Percentiles rank a stretch among this genome's conserved stretches.
phyloP scores from a whole-genome alignment of 2,329 filamentous ascomycete genomes.

The Talaromyces sp. region DNA sequence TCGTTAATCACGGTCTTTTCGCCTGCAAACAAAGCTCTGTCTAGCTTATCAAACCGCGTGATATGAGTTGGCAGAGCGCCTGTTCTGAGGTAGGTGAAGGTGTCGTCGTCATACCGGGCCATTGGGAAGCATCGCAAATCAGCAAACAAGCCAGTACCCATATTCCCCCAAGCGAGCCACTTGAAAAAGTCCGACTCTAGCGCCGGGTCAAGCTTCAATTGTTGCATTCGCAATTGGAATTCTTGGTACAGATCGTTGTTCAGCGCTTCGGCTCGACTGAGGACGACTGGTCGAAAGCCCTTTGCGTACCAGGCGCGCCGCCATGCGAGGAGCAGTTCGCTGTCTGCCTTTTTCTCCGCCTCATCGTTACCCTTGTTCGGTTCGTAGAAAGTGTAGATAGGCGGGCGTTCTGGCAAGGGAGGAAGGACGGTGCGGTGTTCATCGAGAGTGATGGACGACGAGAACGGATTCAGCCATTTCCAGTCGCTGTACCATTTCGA shows the following conservation, averaged over 20 bases:
- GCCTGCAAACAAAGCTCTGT: conserved; percentile 68
- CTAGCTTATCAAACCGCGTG: conserved; percentile 63
- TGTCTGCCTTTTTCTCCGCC: conserved; percentile 65
- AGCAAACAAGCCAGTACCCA: conserved; percentile 76
- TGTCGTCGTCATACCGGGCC: conserved; percentile 65
- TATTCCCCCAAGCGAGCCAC: conserved; percentile 90
- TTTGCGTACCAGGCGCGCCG: conserved; percentile 92
- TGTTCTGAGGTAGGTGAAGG: conserved; percentile 67
- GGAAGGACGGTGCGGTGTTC: conserved; percentile 80
- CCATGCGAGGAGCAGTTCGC: conserved; percentile 78
- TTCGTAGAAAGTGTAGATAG: conserved; percentile 91
- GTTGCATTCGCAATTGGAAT: conserved; percentile 47
- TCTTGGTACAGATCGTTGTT: conserved; percentile 73
- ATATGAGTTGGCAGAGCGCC: conserved; percentile 71
- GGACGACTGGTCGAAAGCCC: conserved; percentile 78
- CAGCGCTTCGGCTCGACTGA: conserved; percentile 74
- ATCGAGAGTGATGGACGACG: conserved; percentile 71
- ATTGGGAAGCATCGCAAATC: conserved; percentile 82
- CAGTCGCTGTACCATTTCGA: conserved; percentile 83
- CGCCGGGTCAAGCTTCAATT: conserved; percentile 50
- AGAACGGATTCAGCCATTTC: conserved; percentile 89
- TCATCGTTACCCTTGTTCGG: conserved; percentile 58
- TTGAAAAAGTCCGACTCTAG: conserved; percentile 69
- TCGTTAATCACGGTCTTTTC: conserved; percentile 59
- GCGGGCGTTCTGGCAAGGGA: conserved; percentile 62